Conservation (phyloP, 768 basidiomycete species). For the Rhizopogon vesiculosus region DNA sequence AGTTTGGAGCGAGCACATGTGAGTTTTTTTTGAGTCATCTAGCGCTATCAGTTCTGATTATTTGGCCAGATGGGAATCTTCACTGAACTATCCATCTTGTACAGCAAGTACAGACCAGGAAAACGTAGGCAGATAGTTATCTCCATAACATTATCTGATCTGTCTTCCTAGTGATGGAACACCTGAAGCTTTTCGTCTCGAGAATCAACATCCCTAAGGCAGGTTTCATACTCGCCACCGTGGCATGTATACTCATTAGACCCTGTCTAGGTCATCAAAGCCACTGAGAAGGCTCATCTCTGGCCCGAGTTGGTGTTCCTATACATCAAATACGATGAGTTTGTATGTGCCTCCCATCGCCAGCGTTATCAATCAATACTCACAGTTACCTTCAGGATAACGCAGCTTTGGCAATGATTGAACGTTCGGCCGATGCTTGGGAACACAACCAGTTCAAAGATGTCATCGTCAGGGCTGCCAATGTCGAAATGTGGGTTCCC, state of each 20-base stretch:
- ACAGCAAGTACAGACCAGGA: conserved; percentile 93
- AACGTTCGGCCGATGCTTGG: conserved; percentile 97
- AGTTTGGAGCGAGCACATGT: conserved; percentile 95
- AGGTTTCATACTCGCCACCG: not conserved
- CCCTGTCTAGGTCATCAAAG: conserved; percentile 72
- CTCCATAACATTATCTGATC: conserved; percentile 6
- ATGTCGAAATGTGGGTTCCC: conserved; percentile 83
- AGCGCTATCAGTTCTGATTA: conserved; percentile 9
- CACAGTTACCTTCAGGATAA: conserved; percentile 61
- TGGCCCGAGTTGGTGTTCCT: conserved; percentile 99
- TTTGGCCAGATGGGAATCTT: conserved; percentile 85
- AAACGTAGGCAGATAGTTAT: conserved; percentile 54
- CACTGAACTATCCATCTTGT: conserved; percentile 86
- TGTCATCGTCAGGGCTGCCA: conserved; percentile 92
- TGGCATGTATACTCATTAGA: not conserved
- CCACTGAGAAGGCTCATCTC: conserved; percentile 92
- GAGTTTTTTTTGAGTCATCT: conserved; percentile 17
- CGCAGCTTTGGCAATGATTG: conserved; percentile 97
- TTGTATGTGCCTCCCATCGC: conserved; percentile 41
- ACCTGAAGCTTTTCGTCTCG: conserved; percentile 91
- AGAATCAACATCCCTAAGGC: conserved; percentile 98
- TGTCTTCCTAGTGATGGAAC: conserved; percentile 81
- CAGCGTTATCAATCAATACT: not conserved
- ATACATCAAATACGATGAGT: conserved; percentile 98
- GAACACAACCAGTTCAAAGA: conserved; percentile 99